Evolutionary conservation across 2,329 filamentous ascomycete genomes (phyloP).

Genomic region (Cladophialophora chaetospira): DNA sequence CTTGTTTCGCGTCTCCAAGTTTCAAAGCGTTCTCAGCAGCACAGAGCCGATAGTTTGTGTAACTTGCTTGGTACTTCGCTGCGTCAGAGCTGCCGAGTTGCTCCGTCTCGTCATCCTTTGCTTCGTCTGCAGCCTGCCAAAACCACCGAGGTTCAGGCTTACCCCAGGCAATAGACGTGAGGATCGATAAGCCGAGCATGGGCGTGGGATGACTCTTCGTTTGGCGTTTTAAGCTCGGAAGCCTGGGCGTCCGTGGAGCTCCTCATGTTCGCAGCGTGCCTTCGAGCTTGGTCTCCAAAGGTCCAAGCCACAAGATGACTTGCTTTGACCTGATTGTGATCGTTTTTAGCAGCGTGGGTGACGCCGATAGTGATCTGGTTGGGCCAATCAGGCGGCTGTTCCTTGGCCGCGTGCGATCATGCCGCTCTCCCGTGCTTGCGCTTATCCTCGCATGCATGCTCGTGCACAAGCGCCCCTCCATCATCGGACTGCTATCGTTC

Average conservation of each 20-base stretch:
- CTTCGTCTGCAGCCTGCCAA: no score
- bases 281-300: background rate
- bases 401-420: slow-evolving; percentile 12
- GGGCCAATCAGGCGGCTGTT: slow-evolving; percentile 18
- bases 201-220: background rate
- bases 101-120: background rate
- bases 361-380: background rate
- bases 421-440: background rate
- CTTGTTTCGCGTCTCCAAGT: no score
- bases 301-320: slow-evolving; percentile 10
- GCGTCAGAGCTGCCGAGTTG: no score
- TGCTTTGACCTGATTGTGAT: slow-evolving; percentile 12
- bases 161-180: background rate
- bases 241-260: background rate
- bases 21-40: no score
- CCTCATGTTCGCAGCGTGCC: background rate
- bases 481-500: slow-evolving; percentile 2
- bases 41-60: no score
- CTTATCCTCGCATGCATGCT: background rate
- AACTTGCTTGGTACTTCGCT: no score
- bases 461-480: slow-evolving; percentile 3
- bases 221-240: background rate
- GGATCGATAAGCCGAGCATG: background rate
- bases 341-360: slow-evolving; percentile 10
- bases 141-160: background rate